These are phyloP conservation scores for Knufia petricola DNA, from an alignment of 2,329 filamentous ascomycete species.

Conservation along the genomic window DNA sequence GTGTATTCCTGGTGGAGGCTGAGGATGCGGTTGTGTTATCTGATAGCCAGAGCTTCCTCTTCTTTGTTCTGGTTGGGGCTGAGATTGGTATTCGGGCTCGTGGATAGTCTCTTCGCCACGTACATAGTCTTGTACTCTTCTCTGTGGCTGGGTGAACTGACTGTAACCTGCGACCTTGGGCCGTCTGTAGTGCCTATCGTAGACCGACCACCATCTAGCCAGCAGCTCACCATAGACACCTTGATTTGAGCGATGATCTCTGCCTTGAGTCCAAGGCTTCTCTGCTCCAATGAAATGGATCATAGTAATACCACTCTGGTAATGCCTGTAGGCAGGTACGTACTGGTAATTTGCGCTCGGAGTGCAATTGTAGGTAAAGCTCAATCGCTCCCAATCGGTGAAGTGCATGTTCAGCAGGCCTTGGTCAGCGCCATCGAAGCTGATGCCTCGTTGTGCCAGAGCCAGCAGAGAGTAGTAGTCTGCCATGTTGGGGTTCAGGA, in stretches of 20 bases:
- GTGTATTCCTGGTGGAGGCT: constrained; percentile 12
- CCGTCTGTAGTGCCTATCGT: constrained; percentile 69
- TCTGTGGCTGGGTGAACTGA: constrained; percentile 11
- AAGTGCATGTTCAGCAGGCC: constrained; percentile 94
- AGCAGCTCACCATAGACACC: constrained; percentile 74
- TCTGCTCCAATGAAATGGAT: constrained; percentile 88
- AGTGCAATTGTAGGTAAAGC: constrained; percentile 95
- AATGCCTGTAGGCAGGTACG: constrained; percentile 86
- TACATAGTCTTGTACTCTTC: constrained; percentile 35
- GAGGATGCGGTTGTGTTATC: constrained; percentile 13
- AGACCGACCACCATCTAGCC: constrained; percentile 86
- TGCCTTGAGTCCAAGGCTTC: constrained; percentile 75
- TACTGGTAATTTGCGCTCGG: constrained; percentile 97
- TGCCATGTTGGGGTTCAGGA: constrained; percentile 71
- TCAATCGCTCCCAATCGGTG: constrained; percentile 72
- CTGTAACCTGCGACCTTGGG: neutral
- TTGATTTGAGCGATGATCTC: constrained; percentile 44
- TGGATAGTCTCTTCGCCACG: constrained; percentile 35
- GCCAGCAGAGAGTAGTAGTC: constrained; percentile 79
- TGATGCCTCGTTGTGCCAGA: constrained; percentile 76
- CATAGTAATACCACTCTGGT: constrained; percentile 78
- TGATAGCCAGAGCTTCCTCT: constrained; percentile 5
- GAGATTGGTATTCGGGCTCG: constrained; percentile 21
- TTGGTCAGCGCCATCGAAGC: constrained; percentile 95
- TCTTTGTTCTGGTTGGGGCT: constrained; percentile 3